Percentiles rank a stretch among this genome's conserved stretches.
Conservation (phyloP, 805 yeast species). For the Yamadazyma olivae region DNA sequence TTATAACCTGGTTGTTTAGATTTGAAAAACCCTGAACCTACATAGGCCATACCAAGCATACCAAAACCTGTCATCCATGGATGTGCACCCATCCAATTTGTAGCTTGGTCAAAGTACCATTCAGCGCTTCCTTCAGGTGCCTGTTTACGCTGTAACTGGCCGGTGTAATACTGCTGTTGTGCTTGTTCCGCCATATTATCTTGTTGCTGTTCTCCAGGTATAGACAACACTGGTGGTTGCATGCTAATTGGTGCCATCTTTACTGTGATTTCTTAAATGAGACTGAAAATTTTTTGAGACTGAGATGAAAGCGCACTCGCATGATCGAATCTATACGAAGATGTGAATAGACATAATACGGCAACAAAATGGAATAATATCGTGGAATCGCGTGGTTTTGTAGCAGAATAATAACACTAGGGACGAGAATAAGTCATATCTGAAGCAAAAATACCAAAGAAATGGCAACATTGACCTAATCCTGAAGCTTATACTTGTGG, state of each 20-base stretch:
- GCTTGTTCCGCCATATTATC: constrained; percentile 10
- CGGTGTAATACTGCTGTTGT: constrained; percentile 28
- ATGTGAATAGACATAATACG: not conserved
- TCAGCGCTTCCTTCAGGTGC: constrained; percentile 51
- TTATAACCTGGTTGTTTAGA: constrained; percentile 63
- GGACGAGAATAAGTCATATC: too few relatives aligned
- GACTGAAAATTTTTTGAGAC: constrained; percentile 2
- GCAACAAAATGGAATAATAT: too few relatives aligned
- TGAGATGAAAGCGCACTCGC: not conserved
- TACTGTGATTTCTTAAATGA: not conserved
- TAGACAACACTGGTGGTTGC: constrained; percentile 54
- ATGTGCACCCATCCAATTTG: constrained; percentile 65
- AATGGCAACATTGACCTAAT: too few relatives aligned
- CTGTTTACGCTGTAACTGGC: constrained; percentile 38
- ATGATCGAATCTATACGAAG: not conserved
- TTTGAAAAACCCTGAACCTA: constrained; percentile 66
- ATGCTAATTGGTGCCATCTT: constrained; percentile 24
- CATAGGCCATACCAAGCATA: constrained; percentile 59
- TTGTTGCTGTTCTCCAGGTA: constrained; percentile 46
- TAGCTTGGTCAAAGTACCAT: constrained; percentile 60
- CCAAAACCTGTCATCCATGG: constrained; percentile 75
- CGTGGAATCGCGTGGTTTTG: too few relatives aligned
- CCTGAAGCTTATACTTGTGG: too few relatives aligned
- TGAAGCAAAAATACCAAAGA: too few relatives aligned
- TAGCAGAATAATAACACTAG: too few relatives aligned